Evolutionary conservation across 345 rosid genomes (phyloP), one percentile per base, ranked within the genome.

Genomic region (Triadica sebifera): DNA sequence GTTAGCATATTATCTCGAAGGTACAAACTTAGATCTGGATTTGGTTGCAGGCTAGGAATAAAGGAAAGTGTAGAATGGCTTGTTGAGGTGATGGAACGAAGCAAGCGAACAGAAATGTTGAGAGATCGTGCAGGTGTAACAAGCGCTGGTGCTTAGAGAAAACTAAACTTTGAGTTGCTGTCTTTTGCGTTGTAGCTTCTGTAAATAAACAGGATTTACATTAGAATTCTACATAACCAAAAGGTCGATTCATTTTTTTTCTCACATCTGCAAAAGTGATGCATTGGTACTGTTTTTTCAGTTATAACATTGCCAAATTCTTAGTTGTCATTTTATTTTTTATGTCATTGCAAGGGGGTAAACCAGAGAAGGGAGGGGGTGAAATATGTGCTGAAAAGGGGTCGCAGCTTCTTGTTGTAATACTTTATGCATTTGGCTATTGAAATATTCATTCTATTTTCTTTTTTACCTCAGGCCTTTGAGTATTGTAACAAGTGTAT

Each of bases 51-150:
- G 80, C 74, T 84, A 79, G 98, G 98, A 64, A 92, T 94, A 49
- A 96, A 90, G 79, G 95, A 86, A 78, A 83, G 98, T 67, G 85
- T 91, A 24, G 97, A 91, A 74, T 91, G 99, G 98, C 86, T 96
- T 39, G 89, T 91, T 15, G 92, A 86, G 47, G 98, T 89, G 77
- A 96, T 96, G 98, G 96, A 90, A 81, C 89, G 92, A 84, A 93
- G 98, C 93, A 96, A 90, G 87, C 90, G 99, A 87, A 90, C 96
- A 4, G 99, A 91, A 83, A 83, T 81, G 74, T 72, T 96, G 88
- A 88, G 92, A 81, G 87, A 81, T 24, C 97, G 98, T 13, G 85
- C 91, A 17, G 92, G 91, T 25, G 81, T 69, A 73, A 67, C 76
- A 5, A 75, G 85, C 76, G 84, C 77, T 76, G 75, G 85, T 55